Evolutionary conservation across 192 early-diverging fungal species (phyloP), one percentile per base, ranked within the genome.

Genomic region (Mortierella claussenii): DNA sequence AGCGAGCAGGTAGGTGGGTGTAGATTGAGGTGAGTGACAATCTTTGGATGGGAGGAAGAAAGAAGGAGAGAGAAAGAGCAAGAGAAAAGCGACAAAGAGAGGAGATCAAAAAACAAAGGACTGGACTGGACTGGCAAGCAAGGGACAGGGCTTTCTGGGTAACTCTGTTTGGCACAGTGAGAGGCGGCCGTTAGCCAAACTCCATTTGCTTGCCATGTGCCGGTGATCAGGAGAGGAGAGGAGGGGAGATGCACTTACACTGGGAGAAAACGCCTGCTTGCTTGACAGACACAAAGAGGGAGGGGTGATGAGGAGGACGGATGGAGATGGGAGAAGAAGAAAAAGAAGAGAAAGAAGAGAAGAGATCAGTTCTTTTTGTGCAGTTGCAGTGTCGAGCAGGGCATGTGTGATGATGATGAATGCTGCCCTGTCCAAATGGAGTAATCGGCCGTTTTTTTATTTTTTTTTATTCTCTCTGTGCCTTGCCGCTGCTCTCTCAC

Each of bases 331-430:
- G 27, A 27, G 40, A 57, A 43, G 40, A 43, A 44, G 47, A 44
- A 34, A 44, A 50, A 20, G 37, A 47, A 64, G 21, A n/a, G 26
- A 44, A 31, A 48, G 27, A 20, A 44, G 53, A 11, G 44, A 53
- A 31, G 28, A 62, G 34, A 9, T n/a, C n/a, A n/a, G n/a, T n/a
- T n/a, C n/a, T n/a, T n/a, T n/a, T n/a, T n/a, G n/a, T n/a, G n/a
- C n/a, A n/a, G n/a, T n/a, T n/a, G n/a, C n/a, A n/a, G n/a, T n/a
- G n/a, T n/a, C n/a, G n/a, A n/a, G n/a, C 1, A 40, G 37, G 37
- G 13, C 37, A 40, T 2, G 34, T 17, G 21, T 12, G 33, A 55
- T n/a, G 27, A 48, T 9, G 46, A 47, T 6, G 46, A 48, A 21
- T 23, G 37, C 13, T 40, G 37, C 7, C 13, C 37, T 40, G 37